Percentiles rank a stretch among this genome's conserved stretches.
Conservation (phyloP, 768 basidiomycete species). For the Psilocybe azurescens region DNA sequence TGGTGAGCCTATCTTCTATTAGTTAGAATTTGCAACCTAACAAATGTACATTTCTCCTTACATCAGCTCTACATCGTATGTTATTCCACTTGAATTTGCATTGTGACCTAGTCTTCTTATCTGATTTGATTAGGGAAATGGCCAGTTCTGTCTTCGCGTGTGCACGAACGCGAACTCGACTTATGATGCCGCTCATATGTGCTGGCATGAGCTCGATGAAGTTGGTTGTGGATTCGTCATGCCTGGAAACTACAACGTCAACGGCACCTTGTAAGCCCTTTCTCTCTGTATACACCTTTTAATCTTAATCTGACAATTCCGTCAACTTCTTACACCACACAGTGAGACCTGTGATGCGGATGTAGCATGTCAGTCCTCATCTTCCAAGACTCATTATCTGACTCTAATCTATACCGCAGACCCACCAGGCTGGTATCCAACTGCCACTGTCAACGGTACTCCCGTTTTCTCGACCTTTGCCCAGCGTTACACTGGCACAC, state of each 20-base stretch:
- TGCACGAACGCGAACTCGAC: slow-evolving; percentile 51
- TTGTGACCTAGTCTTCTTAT: not conserved
- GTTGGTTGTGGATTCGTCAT: slow-evolving; percentile 52
- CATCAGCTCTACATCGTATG: slow-evolving; percentile 38
- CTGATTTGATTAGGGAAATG: slow-evolving; percentile 29
- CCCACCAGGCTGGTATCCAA: slow-evolving; percentile 53
- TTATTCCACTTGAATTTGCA: not conserved
- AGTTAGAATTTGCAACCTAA: no score
- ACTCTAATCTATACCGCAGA: slow-evolving; percentile 25
- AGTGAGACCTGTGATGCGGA: slow-evolving; percentile 51
- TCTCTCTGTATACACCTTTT: not conserved
- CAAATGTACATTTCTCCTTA: not conserved
- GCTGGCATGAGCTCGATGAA: slow-evolving; percentile 50
- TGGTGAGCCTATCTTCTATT: no score
- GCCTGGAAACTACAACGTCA: slow-evolving; percentile 50
- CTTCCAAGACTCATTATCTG: not conserved
- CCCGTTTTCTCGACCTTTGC: slow-evolving; percentile 49
- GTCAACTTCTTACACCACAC: not conserved
- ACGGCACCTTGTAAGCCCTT: slow-evolving; percentile 44
- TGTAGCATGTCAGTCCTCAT: slow-evolving; percentile 39
- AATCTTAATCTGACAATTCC: not conserved
- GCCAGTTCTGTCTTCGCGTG: slow-evolving; percentile 46
- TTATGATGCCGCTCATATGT: slow-evolving; percentile 46
- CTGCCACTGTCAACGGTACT: slow-evolving; percentile 39
- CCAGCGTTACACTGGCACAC: slow-evolving; percentile 46